Base-by-base conservation (phyloP, 441 rosid species). In the Gossypium lobatum region DNA sequence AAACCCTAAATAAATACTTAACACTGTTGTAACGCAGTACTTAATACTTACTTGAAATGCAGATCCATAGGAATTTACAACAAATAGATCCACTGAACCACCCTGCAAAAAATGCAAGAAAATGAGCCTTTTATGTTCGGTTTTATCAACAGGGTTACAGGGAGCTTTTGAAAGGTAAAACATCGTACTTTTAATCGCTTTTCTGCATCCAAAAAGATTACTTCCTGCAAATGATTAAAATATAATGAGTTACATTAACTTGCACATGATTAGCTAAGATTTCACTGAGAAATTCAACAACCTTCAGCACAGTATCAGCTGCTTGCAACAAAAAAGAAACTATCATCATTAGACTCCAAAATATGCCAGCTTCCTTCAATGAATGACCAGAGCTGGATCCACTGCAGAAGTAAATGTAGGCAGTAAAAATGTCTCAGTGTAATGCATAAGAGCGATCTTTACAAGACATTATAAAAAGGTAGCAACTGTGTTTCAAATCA, bases 331-430 rank as follows among this genome's bases (percentile, higher is more conserved):
- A 80, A 83, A 93, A 93, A 37, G 98, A 93, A 77, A 86, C 62
- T 64, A 87, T 88, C 97, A 93, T 92, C 81, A 92, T 75, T 76
- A 92, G 84, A 85, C 91, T 93, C 98, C 98, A 93, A 85, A 91
- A 86, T 73, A 93, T 80, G 66, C 96, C 85, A 1, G 86, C 90
- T 64, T 87, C 91, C 84, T 84, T 87, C 77, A 93, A 73, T 54
- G 98, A 90, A 80, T 83, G 81, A 71, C 95, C 84, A 13, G 88
- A 80, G 82, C 88, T 82, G 67, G 97, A 89, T 72, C 96, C 96
- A 79, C 98, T 93, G 86, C 79, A 76, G 53, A 77, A 74, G 55
- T 57, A 82, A 53, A 79, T 61, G 74, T 20, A 64, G 37, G 68
- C 74, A 73, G 52, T 39, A 53, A 42, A 55, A 42, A 23, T 57